Conservation (phyloP, 352 stramenopile species). For the Pythium vanterpoolii region DNA sequence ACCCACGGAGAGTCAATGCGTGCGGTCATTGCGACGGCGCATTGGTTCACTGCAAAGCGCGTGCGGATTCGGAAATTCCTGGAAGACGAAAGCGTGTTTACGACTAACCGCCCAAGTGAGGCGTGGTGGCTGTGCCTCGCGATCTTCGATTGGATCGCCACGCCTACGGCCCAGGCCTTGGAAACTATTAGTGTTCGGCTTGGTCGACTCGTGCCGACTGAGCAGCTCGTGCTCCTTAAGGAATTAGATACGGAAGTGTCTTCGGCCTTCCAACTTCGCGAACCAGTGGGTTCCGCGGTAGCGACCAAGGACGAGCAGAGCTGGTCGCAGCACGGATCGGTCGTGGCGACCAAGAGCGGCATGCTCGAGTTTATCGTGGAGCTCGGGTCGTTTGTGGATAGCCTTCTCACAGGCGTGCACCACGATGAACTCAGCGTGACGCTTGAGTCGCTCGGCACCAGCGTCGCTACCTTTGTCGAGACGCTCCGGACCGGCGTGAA, state of each 20-base stretch:
- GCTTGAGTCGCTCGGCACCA: slow-evolving; percentile 32
- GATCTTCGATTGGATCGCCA: slow-evolving; percentile 47
- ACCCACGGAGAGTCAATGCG: slow-evolving; percentile 9
- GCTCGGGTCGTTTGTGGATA: slow-evolving; percentile 37
- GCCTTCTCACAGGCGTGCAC: slow-evolving; percentile 24
- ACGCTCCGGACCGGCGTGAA: slow-evolving; percentile 24
- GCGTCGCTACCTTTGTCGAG: slow-evolving; percentile 31
- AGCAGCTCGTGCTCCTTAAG: slow-evolving; percentile 24
- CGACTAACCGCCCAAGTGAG: slow-evolving; percentile 25
- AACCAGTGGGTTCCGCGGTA: slow-evolving; percentile 13
- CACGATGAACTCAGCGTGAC: slow-evolving; percentile 26
- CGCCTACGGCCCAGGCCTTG: slow-evolving; percentile 34
- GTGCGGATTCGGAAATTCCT: slow-evolving; percentile 46
- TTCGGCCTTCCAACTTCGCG: slow-evolving; percentile 25
- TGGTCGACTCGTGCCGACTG: neutral
- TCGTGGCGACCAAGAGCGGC: slow-evolving; percentile 14
- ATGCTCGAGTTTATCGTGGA: slow-evolving; percentile 44
- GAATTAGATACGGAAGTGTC: slow-evolving; percentile 28
- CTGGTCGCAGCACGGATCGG: neutral
- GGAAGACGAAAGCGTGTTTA: slow-evolving; percentile 22
- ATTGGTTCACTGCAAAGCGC: slow-evolving; percentile 53
- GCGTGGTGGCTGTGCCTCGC: slow-evolving; percentile 63
- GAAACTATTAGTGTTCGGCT: slow-evolving; percentile 31
- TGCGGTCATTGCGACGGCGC: neutral
- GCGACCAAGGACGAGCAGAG: slow-evolving; percentile 3